These are phyloP conservation scores for Colletotrichum noveboracense DNA, from an alignment of 2,329 filamentous ascomycete species.

Conservation along the genomic window DNA sequence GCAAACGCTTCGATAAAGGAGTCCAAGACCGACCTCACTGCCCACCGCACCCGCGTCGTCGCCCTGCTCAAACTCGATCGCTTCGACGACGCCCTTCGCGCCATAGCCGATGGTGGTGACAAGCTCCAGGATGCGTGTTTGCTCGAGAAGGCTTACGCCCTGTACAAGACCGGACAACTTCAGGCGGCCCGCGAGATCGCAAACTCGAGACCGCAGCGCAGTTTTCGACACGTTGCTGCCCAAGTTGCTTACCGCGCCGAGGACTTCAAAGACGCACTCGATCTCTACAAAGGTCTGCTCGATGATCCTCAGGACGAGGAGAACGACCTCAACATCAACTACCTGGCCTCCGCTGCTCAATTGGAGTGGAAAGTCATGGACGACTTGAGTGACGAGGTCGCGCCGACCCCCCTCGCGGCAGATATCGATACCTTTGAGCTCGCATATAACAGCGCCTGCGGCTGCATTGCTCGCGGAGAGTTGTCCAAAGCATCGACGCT, in stretches of 20 bases:
- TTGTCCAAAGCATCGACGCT: conserved; percentile 68
- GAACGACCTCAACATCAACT: conserved; percentile 79
- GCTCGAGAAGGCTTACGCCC: conserved; percentile 80
- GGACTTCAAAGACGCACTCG: conserved; percentile 70
- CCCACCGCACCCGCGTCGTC: conserved; percentile 73
- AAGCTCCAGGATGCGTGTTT: conserved; percentile 64
- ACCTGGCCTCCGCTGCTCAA: conserved; percentile 74
- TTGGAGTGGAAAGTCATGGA: conserved; percentile 70
- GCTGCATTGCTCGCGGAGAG: conserved; percentile 72
- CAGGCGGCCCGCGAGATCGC: conserved; percentile 59
- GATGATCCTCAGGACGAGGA: conserved; percentile 59
- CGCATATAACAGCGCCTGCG: conserved; percentile 81
- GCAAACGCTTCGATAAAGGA: conserved; percentile 67
- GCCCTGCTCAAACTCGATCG: conserved; percentile 83
- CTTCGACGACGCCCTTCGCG: conserved; percentile 76
- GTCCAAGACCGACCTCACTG: conserved; percentile 62
- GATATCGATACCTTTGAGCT: conserved; percentile 81
- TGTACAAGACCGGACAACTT: conserved; percentile 79
- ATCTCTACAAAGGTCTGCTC: conserved; percentile 67
- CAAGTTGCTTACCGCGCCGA: conserved; percentile 77
- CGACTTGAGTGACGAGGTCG: conserved; percentile 19
- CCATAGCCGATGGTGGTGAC: conserved; percentile 68
- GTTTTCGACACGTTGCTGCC: conserved; percentile 61
- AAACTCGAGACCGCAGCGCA: conserved; percentile 36
- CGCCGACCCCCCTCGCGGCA: conserved; percentile 54